phyloP scores from a whole-genome alignment of 2,329 filamentous ascomycete species.

The Aspergillus pseudoglaucus region DNA sequence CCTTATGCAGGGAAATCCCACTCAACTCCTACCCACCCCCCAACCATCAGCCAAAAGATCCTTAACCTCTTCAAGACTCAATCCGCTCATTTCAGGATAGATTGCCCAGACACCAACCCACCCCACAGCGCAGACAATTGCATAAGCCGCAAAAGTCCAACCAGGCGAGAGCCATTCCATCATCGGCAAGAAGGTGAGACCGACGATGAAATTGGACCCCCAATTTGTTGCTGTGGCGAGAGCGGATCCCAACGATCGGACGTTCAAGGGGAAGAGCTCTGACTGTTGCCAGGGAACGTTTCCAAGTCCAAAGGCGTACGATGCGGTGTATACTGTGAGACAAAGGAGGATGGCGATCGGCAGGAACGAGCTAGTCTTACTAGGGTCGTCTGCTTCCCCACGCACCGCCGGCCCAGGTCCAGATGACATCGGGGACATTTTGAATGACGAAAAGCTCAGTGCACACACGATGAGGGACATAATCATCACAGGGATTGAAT shows the following conservation, averaged over 20 bases:
- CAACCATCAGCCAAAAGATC: constrained; percentile 64
- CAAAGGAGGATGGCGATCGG: constrained; percentile 60
- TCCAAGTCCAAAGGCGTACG: constrained; percentile 80
- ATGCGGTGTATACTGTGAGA: constrained; percentile 76
- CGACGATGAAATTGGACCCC: constrained; percentile 78
- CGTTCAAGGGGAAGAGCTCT: constrained; percentile 70
- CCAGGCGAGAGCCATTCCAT: constrained; percentile 68
- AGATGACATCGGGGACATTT: constrained; percentile 31
- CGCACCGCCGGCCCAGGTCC: constrained; percentile 12
- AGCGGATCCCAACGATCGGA: constrained; percentile 57
- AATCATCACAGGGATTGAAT: constrained; percentile 79
- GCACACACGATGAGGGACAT: constrained; percentile 64
- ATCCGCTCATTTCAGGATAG: constrained; percentile 80
- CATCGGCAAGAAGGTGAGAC: constrained; percentile 79
- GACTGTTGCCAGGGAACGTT: constrained; percentile 96
- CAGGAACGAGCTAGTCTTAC: constrained; percentile 20
- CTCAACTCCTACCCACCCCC: constrained; percentile 54
- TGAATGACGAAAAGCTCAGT: constrained; percentile 63
- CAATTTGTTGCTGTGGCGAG: constrained; percentile 72
- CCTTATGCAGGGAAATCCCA: constrained; percentile 8
- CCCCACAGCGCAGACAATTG: constrained; percentile 58
- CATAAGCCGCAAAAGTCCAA: constrained; percentile 79
- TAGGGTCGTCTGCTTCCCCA: constrained; percentile 8
- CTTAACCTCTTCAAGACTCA: constrained; percentile 75
- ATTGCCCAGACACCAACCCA: constrained; percentile 65